Percentiles rank a stretch among this genome's conserved stretches.
Evolutionary conservation across 345 rosid genomes (phyloP).

Genomic region (Ceriops zippeliana): DNA sequence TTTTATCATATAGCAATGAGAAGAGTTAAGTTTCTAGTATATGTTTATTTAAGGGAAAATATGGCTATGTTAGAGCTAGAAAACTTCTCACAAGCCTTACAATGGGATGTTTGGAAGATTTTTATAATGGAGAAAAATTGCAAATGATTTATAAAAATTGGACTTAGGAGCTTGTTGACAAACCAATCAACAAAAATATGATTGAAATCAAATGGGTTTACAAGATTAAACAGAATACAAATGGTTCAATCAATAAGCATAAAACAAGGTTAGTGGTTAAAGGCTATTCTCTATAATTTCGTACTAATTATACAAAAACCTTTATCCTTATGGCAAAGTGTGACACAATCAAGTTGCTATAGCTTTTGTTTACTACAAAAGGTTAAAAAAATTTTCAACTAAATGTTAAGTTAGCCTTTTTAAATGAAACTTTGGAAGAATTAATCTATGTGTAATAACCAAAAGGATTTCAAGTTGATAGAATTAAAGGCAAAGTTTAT

Average conservation of each 20-base stretch:
- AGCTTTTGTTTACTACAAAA: neutral
- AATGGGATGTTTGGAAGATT: too few species aligned
- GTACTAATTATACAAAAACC: neutral
- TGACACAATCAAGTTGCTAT: neutral
- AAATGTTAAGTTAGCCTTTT: neutral
- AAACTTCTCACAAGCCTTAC: too few species aligned
- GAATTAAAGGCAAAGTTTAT: too few species aligned
- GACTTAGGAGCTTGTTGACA: neutral
- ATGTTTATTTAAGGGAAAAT: too few species aligned
- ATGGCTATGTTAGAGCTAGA: too few species aligned
- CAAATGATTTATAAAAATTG: neutral
- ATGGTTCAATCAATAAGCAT: neutral
- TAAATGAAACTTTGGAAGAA: neutral
- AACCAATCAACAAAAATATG: neutral
- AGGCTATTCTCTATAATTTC: accelerated
- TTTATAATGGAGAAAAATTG: accelerated
- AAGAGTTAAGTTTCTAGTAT: too few species aligned
- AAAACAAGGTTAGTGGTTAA: neutral
- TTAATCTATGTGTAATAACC: too few species aligned
- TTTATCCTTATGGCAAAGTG: neutral
- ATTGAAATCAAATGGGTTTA: neutral
- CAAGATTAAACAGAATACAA: neutral
- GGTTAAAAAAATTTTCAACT: neutral
- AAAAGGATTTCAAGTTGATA: too few species aligned
- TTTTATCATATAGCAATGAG: too few species aligned